Conservation (phyloP, 257 asterid species). For the Lavandula angustifolia region DNA sequence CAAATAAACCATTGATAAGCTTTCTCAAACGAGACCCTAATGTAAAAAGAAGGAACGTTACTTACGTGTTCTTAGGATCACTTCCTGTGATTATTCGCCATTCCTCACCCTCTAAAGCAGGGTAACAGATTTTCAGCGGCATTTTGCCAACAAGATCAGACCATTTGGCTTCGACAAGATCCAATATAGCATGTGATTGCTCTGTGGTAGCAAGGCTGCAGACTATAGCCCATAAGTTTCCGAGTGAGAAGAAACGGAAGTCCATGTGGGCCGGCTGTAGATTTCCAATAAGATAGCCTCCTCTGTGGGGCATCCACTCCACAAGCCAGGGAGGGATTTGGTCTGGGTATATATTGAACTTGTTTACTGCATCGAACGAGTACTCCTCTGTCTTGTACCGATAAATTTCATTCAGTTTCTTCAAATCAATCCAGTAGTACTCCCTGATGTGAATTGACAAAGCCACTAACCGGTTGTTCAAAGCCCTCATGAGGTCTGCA, state of each 20-base stretch:
- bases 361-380: constrained; percentile 75
- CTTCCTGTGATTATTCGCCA: constrained; percentile 76
- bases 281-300: constrained; percentile 75
- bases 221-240: constrained; percentile 70
- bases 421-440: constrained; percentile 76
- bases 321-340: constrained; percentile 79
- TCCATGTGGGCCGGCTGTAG: constrained; percentile 87
- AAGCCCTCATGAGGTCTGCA: constrained; percentile 62
- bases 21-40: too few relatives aligned
- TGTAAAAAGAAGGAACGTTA: too few relatives aligned
- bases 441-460: constrained; percentile 73
- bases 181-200: constrained; percentile 72
- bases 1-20: too few relatives aligned
- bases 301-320: constrained; percentile 75
- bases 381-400: constrained; percentile 81
- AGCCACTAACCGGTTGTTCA: constrained; percentile 74
- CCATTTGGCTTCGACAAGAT: constrained; percentile 76
- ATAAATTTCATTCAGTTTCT: constrained; percentile 67
- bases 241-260: constrained; percentile 77
- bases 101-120: constrained; percentile 75
- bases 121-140: constrained; percentile 77
- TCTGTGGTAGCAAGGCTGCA: constrained; percentile 56
- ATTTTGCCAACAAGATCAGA: constrained; percentile 67
- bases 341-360: constrained; percentile 78
- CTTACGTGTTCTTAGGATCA: constrained; percentile 83